Conservation (phyloP, 495 filamentous ascomycete species). For the Staphylotrichum tortipilum region DNA sequence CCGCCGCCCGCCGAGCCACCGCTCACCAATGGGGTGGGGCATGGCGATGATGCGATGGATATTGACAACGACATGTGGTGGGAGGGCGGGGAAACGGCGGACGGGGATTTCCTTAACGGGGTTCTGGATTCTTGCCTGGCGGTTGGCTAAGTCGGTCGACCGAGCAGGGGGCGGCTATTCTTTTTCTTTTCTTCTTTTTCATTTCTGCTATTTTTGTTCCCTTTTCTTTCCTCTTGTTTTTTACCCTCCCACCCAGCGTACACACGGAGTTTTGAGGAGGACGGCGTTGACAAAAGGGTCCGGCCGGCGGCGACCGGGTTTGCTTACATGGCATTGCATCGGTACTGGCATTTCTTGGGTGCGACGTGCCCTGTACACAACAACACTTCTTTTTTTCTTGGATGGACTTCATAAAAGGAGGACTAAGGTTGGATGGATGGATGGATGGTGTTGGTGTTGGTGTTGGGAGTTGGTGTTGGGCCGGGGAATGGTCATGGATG, state of each 20-base stretch:
- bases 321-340: slow-evolving; percentile 5
- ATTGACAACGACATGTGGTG: slow-evolving; percentile 59
- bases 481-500: neutral
- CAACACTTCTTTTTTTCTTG: neutral
- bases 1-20: too few relatives aligned
- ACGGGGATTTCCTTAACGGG: slow-evolving; percentile 54
- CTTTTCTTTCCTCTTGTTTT: too few relatives aligned
- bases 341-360: neutral
- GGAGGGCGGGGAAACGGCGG: slow-evolving; percentile 59
- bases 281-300: slow-evolving; percentile 1
- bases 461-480: neutral
- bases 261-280: neutral
- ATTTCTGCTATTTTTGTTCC: too few relatives aligned
- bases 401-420: slow-evolving; percentile 2
- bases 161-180: too few relatives aligned
- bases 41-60: slow-evolving; percentile 52
- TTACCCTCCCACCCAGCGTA: too few relatives aligned
- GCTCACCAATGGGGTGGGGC: slow-evolving; percentile 29
- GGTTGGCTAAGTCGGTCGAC: slow-evolving; percentile 15
- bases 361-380: slow-evolving; percentile 5
- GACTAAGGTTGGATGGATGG: neutral
- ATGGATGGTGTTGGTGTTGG: neutral
- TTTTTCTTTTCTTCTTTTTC: neutral
- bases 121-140: slow-evolving; percentile 56
- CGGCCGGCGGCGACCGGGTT: neutral